Evolutionary conservation across 164 flowering plant genomes (phyloP).

Genomic region (Litsea cubeba): DNA sequence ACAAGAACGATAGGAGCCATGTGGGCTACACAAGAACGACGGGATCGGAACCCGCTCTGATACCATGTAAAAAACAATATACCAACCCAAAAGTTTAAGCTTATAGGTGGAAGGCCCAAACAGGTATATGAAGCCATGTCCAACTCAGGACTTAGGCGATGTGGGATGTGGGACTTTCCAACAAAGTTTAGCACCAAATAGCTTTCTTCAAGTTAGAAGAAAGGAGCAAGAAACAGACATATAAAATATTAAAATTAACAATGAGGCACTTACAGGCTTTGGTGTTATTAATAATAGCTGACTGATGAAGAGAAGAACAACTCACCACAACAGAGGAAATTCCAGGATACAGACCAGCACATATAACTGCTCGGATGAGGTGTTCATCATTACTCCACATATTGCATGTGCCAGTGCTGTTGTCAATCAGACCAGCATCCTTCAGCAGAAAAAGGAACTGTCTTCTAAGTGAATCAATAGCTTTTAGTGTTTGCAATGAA

Average conservation of each 20-base stretch:
- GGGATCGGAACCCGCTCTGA: too few relatives aligned
- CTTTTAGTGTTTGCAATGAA: conserved; percentile 81
- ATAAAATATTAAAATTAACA: not conserved
- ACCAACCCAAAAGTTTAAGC: too few relatives aligned
- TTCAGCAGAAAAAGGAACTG: conserved; percentile 70
- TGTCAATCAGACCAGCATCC: conserved; percentile 71
- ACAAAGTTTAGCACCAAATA: not conserved
- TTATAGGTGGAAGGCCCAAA: too few relatives aligned
- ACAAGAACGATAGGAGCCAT: too few relatives aligned
- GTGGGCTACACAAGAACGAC: too few relatives aligned
- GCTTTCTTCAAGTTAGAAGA: not conserved
- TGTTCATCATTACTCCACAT: conserved; percentile 66
- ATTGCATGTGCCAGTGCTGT: conserved; percentile 35
- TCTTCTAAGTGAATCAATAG: conserved; percentile 79
- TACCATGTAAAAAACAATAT: too few relatives aligned
- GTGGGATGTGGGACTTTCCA: not conserved
- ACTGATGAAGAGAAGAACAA: not conserved
- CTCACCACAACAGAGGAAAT: conserved; percentile 88
- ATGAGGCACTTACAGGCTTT: not conserved
- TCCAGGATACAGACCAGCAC: conserved; percentile 93
- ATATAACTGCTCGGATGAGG: conserved; percentile 77
- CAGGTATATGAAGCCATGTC: too few relatives aligned
- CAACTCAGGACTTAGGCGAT: too few relatives aligned
- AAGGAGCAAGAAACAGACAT: not conserved
- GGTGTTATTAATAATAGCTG: not conserved